phyloP scores from a whole-genome alignment of 2,329 filamentous ascomycete species.

The Ascochyta viciae-villosae region DNA sequence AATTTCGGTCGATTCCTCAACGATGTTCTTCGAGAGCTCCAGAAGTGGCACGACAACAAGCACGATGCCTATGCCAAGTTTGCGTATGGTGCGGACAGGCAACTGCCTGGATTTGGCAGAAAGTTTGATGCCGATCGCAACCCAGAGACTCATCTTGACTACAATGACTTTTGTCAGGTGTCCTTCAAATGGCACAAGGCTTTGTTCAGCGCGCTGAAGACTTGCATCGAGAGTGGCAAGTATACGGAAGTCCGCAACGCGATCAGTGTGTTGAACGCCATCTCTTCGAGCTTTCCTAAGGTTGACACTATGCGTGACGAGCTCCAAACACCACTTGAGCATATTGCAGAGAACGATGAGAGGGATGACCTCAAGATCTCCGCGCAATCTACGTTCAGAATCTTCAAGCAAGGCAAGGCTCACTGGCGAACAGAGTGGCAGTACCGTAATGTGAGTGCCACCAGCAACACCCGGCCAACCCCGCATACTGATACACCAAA shows the following conservation, averaged over 20 bases:
- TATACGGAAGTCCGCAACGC: conserved; percentile 99
- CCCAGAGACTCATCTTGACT: conserved; percentile 75
- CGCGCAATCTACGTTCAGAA: conserved; percentile 73
- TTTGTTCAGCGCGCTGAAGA: conserved; percentile 78
- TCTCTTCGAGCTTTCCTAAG: conserved; percentile 83
- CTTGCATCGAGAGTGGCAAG: conserved; percentile 80
- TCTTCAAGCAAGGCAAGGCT: conserved; percentile 70
- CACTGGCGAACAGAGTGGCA: conserved; percentile 78
- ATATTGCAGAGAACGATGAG: conserved; percentile 63
- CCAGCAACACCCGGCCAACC: not conserved
- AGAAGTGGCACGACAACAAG: conserved; percentile 83
- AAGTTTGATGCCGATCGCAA: conserved; percentile 74
- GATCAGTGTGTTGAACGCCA: conserved; percentile 83
- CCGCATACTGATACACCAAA: conserved; percentile 22
- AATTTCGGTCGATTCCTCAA: conserved; percentile 92
- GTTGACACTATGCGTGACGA: conserved; percentile 85
- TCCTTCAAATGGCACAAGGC: conserved; percentile 91
- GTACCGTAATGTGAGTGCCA: conserved; percentile 68
- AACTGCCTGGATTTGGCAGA: conserved; percentile 80
- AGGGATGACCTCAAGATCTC: conserved; percentile 78
- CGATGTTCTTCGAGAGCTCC: conserved; percentile 79
- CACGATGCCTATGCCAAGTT: conserved; percentile 77
- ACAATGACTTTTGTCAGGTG: conserved; percentile 83
- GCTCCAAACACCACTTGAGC: conserved; percentile 70
- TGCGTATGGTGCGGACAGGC: conserved; percentile 70